Evolutionary conservation across 2,329 filamentous ascomycete species (phyloP).

Genomic region (Sporothrix schenckii): DNA sequence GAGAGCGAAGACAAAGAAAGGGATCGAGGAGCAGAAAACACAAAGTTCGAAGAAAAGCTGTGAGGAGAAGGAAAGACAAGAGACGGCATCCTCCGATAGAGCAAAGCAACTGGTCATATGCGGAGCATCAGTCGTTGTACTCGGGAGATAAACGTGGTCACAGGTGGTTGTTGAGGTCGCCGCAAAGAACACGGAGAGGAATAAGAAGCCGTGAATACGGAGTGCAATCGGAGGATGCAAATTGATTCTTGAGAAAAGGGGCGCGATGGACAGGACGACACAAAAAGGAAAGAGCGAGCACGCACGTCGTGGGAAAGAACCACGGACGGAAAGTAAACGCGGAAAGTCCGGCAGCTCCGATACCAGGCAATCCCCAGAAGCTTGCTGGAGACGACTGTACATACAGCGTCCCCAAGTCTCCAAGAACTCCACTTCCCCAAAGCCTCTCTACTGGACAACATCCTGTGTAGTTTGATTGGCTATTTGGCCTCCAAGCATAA

Average conservation of each 20-base stretch:
- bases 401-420: slow-evolving; percentile 8
- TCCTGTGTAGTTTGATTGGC: slow-evolving; percentile 19
- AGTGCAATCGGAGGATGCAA: background rate
- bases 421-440: slow-evolving; percentile 21
- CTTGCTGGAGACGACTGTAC: no score
- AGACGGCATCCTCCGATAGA: background rate
- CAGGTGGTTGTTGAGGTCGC: background rate
- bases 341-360: background rate
- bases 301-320: background rate
- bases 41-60: background rate
- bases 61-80: slow-evolving; percentile 1
- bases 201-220: background rate
- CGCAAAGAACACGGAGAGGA: background rate
- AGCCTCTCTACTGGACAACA: background rate
- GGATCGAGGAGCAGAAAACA: background rate
- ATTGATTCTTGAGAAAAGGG: background rate
- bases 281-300: slow-evolving; percentile 3
- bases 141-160: background rate
- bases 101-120: background rate
- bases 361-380: slow-evolving; percentile 10
- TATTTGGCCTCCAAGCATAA: background rate
- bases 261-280: background rate
- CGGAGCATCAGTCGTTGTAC: background rate
- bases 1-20: background rate
- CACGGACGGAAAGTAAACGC: background rate